These are phyloP conservation scores for Salvia splendens DNA, from an alignment of 257 asterid species.

Conservation along the genomic window DNA sequence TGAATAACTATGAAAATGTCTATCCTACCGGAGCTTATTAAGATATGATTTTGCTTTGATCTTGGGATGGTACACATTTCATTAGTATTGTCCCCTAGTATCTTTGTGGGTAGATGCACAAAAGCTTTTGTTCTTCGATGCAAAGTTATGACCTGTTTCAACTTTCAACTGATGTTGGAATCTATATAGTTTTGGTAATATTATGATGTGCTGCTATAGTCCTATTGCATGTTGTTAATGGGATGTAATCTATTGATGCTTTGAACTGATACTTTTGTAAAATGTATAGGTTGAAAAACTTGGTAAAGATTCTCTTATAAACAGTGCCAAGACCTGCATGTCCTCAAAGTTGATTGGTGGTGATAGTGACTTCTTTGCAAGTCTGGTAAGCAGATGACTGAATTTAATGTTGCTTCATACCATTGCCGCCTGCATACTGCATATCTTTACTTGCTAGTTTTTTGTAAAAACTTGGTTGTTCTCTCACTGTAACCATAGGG, in stretches of 20 bases:
- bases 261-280: constrained; percentile 29
- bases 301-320: constrained; percentile 85
- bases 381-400: constrained; percentile 58
- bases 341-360: constrained; percentile 88
- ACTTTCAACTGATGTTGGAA: background rate
- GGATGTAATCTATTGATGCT: constrained; percentile 4
- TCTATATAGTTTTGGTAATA: constrained; percentile 17
- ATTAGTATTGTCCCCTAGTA: background rate
- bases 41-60: background rate
- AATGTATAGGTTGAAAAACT: constrained; percentile 83
- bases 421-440: background rate
- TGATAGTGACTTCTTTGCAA: constrained; percentile 86
- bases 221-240: constrained; percentile 10
- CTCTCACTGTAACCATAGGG: background rate
- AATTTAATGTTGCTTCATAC: background rate
- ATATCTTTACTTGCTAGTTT: background rate
- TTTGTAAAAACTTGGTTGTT: background rate
- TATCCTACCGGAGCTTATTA: background rate
- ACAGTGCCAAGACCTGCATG: constrained; percentile 98
- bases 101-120: background rate
- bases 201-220: background rate
- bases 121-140: background rate
- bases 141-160: background rate
- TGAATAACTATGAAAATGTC: background rate
- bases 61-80: background rate